phyloP scores from a whole-genome alignment of 305 asterid species.

The Fraxinus sp. region DNA sequence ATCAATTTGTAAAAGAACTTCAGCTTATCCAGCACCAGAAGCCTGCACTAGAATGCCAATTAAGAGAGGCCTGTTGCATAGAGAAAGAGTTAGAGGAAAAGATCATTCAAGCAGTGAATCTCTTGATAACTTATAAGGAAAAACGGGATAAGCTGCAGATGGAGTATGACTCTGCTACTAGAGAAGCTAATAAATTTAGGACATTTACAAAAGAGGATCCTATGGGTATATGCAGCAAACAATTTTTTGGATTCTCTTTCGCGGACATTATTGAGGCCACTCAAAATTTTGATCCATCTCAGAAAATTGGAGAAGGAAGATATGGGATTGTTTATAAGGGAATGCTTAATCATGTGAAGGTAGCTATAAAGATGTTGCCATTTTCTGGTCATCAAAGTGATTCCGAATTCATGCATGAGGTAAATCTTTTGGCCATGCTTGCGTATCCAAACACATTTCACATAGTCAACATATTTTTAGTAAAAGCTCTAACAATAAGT shows the following conservation, averaged over 20 bases:
- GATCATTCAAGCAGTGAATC: conserved; percentile 82
- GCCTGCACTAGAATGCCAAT: conserved; percentile 59
- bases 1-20: conserved; percentile 44
- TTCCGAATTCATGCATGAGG: conserved; percentile 72
- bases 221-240: conserved; percentile 33
- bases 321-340: conserved; percentile 81
- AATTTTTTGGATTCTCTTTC: conserved; percentile 63
- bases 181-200: conserved; percentile 46
- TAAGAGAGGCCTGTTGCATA: conserved; percentile 44
- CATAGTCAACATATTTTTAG: background rate
- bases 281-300: conserved; percentile 61
- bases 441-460: background rate
- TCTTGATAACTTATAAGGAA: conserved; percentile 64
- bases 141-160: conserved; percentile 67
- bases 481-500: background rate
- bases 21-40: conserved; percentile 48
- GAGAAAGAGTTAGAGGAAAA: conserved; percentile 89
- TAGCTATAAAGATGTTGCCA: conserved; percentile 84
- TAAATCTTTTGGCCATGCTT: conserved; percentile 23
- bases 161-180: conserved; percentile 60
- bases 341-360: conserved; percentile 50
- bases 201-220: conserved; percentile 43
- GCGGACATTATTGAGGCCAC: conserved; percentile 76
- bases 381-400: conserved; percentile 71
- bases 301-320: conserved; percentile 79